Conservation (phyloP, 78 protist genomes). For the Dictyostelium purpureum region DNA sequence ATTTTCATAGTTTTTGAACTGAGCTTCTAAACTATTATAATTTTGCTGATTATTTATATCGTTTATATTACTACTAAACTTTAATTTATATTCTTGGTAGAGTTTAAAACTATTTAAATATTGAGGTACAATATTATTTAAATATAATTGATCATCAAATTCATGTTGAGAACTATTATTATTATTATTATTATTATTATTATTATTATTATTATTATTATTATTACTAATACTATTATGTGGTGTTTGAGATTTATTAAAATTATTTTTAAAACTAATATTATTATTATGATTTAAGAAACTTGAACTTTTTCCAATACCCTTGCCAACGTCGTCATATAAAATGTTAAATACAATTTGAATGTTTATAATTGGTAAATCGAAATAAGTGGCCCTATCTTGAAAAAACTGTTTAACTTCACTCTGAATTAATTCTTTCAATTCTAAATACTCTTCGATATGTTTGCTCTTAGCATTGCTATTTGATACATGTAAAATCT, state of each 20-base stretch:
- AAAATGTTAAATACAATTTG: neutral
- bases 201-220: no score
- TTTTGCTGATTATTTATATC: no score
- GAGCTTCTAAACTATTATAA: no score
- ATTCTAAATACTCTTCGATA: neutral
- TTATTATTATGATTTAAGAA: slow-evolving; percentile 6
- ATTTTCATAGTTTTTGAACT: no score
- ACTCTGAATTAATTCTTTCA: neutral
- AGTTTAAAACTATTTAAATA: neutral
- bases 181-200: no score
- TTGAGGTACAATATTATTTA: neutral
- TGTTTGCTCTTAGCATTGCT: neutral
- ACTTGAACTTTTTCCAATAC: neutral
- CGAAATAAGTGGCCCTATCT: neutral
- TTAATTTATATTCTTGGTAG: neutral
- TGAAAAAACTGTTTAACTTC: neutral
- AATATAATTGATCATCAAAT: no score
- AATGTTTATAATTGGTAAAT: neutral
- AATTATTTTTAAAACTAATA: neutral
- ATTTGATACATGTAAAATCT: neutral
- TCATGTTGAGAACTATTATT: no score
- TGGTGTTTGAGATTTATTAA: no score
- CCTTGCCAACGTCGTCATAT: neutral
- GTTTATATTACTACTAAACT: no score
- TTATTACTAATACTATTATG: neutral